Conservation (phyloP, 345 rosid species). For the Citrus sp. region DNA sequence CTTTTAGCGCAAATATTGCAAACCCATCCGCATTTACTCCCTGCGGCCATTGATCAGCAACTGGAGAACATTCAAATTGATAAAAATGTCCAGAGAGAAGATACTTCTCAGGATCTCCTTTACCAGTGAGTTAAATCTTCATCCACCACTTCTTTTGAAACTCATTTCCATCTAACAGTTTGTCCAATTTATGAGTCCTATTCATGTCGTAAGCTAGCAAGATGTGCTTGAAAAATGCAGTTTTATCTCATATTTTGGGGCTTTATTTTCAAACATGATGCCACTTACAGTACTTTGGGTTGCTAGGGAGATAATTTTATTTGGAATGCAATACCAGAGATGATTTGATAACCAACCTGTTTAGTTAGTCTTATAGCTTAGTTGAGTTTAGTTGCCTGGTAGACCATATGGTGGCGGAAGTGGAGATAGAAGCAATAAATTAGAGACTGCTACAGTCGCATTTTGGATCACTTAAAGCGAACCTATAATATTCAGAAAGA, state of each 20-base stretch:
- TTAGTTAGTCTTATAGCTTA: neutral
- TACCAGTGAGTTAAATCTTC: constrained; percentile 53
- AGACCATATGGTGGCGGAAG: neutral
- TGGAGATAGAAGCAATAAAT: neutral
- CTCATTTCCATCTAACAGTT: neutral
- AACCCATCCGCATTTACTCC: constrained; percentile 87
- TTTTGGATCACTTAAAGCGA: neutral
- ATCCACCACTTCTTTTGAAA: neutral
- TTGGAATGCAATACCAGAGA: neutral
- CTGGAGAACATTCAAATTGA: constrained; percentile 72
- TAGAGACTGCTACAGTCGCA: neutral
- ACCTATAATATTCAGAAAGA: neutral
- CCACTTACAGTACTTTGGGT: neutral
- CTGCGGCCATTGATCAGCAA: constrained; percentile 80
- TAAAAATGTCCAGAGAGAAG: constrained; percentile 43
- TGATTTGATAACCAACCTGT: neutral
- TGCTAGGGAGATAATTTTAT: neutral
- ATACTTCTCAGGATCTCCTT: constrained; percentile 50
- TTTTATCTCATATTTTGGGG: neutral
- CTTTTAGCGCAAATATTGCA: constrained; percentile 70
- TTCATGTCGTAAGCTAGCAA: neutral
- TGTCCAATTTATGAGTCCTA: neutral
- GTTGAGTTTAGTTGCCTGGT: neutral
- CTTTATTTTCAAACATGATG: neutral
- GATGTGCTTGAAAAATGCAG: neutral